phyloP scores from a whole-genome alignment of 768 basidiomycete species.

The Xerocomellus amylosporus region DNA sequence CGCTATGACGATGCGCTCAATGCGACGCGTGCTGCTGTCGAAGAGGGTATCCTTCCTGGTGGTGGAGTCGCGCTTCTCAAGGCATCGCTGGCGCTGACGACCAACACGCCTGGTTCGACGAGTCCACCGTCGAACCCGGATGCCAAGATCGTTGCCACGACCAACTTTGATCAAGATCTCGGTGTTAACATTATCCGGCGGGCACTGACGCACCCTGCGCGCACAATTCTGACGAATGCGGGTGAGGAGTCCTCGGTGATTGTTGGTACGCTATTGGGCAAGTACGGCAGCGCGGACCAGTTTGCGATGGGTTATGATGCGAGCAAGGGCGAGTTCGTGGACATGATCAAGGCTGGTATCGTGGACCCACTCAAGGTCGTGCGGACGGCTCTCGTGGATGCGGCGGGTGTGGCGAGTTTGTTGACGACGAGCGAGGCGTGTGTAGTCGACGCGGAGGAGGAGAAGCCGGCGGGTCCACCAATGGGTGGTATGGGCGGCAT shows the following conservation, averaged over 20 bases:
- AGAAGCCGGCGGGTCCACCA: conserved; percentile 54
- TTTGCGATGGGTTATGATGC: conserved; percentile 91
- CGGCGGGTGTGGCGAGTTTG: conserved; percentile 88
- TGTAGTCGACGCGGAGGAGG: conserved; percentile 88
- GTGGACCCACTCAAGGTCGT: conserved; percentile 97
- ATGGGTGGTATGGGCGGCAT: conserved; percentile 61
- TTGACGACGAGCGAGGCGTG: conserved; percentile 92
- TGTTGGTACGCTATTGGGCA: conserved; percentile 75
- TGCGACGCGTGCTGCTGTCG: conserved; percentile 95
- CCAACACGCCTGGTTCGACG: conserved; percentile 46
- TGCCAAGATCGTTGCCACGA: conserved; percentile 67
- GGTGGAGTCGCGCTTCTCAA: conserved; percentile 93
- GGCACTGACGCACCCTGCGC: conserved; percentile 78
- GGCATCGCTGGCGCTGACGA: conserved; percentile 68
- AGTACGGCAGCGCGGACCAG: conserved; percentile 71
- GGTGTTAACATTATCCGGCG: conserved; percentile 91
- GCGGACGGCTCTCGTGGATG: conserved; percentile 88
- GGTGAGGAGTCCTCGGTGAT: conserved; percentile 94
- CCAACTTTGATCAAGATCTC: conserved; percentile 97
- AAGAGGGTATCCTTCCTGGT: conserved; percentile 97
- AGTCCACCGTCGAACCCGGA: conserved; percentile 49
- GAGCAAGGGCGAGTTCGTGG: conserved; percentile 85
- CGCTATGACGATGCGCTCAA: conserved; percentile 96
- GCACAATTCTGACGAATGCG: conserved; percentile 89
- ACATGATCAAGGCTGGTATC: conserved; percentile 94